Base-by-base conservation (phyloP, 345 rosid species). In the Melaleuca quinquenervia region DNA sequence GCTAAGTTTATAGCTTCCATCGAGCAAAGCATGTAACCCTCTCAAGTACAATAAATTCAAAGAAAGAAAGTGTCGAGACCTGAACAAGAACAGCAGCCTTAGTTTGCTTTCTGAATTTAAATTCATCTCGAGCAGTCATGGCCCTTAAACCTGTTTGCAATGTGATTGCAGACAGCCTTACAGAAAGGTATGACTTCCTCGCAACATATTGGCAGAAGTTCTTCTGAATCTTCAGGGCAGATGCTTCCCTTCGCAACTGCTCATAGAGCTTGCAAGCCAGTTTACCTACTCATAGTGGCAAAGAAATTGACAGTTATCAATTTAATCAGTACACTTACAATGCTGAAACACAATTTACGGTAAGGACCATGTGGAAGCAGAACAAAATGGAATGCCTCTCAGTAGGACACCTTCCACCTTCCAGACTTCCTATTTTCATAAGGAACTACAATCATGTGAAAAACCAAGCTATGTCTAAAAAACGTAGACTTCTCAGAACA, bases 41-140 rank as follows among this genome's bases (percentile, higher is more conserved):
- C 84, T 56, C 52, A 84, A 83, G 27, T 52, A 62, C 48, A 86
- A 85, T 85, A 87, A 84, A 83, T 82, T 64, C 64, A 90, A 60
- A 85, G 85, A 82, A 84, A 36, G 82, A n/a, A n/a, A n/a, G n/a
- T 53, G 24, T 74, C 55, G 62, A 32, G n/a, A 97, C 99, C 99
- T 98, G 97, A 84, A 98, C 90, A 85, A 91, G 89, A 84, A 92
- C 94, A 88, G 99, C 95, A 86, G 98, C 99, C 92, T 93, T 96
- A 32, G 98, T 96, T 91, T 93, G 97, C 93, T 90, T 95, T 93
- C 96, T 92, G 91, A 93, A 94, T 91, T 97, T 93, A 91, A 96
- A 98, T 84, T 94, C 99, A 91, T 95, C 92, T 87, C 96, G 96
- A 92, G 99, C 98, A 87, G 92, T 92, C 99, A 96, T 96, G 78